phyloP scores from a whole-genome alignment of 768 basidiomycete species.

The Chlorophyllum brunneum region DNA sequence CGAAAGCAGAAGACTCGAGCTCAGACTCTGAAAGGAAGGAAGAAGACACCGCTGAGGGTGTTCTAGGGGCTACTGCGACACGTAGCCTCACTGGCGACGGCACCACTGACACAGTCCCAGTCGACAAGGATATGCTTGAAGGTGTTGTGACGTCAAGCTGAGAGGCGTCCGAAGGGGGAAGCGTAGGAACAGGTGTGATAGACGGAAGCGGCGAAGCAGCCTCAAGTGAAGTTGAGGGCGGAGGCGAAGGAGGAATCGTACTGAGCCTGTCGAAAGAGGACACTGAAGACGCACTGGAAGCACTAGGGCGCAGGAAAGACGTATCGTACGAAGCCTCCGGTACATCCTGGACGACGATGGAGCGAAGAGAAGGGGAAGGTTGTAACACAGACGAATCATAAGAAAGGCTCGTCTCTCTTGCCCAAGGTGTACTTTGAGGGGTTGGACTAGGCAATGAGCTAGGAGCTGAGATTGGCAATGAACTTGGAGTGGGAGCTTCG shows the following conservation, averaged over 20 bases:
- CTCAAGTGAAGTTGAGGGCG: slow-evolving; percentile 13
- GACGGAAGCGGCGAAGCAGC: slow-evolving; percentile 29
- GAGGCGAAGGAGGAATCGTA: slow-evolving; percentile 39
- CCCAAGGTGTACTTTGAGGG: slow-evolving; percentile 46
- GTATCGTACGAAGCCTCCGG: slow-evolving; percentile 69
- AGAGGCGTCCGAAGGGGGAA: slow-evolving; percentile 29
- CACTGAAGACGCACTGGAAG: slow-evolving; percentile 41
- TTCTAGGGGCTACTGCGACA: slow-evolving; percentile 20
- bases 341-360: slow-evolving; percentile 53
- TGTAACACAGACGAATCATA: slow-evolving; percentile 76
- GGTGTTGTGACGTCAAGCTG: slow-evolving; percentile 29
- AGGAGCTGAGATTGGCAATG: slow-evolving; percentile 18
- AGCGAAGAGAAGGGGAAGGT: slow-evolving; percentile 62
- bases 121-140: slow-evolving; percentile 27
- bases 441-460: slow-evolving; percentile 18
- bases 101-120: slow-evolving; percentile 19
- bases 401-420: slow-evolving; percentile 58
- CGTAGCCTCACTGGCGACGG: not conserved
- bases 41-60: slow-evolving; percentile 31
- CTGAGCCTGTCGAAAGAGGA: slow-evolving; percentile 41
- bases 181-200: slow-evolving; percentile 34
- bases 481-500: slow-evolving; percentile 15
- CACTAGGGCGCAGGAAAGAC: slow-evolving; percentile 66
- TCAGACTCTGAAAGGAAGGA: slow-evolving; percentile 44
- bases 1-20: slow-evolving; percentile 14